Evolutionary conservation across 2,329 filamentous ascomycete species (phyloP), one percentile per base, ranked within the genome.

Genomic region (Catunica adiposa): DNA sequence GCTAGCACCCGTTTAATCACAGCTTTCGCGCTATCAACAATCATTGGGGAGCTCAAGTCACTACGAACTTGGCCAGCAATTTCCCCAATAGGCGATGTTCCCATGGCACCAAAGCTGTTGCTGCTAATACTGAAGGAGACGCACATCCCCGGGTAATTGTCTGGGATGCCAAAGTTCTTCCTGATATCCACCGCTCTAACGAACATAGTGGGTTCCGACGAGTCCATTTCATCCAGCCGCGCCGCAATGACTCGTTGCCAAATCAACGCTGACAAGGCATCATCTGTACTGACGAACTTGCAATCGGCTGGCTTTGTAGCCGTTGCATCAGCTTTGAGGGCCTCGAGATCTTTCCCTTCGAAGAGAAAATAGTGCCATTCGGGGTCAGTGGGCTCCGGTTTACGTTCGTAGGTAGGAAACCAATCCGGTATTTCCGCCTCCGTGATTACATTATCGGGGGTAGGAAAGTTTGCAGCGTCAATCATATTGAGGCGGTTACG

Each of bases 231-330:
- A n/a, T 22, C 15, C 20, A 38, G 8, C 8, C 34, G 50, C n/a
- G 17, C 9, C 17, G 29, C 20, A 9, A 25, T 25, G 22, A 48
- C 44, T 20, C 50, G 50, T 52, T 52, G 50, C 50, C 50, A 52
- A 17, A 22, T 14, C 15, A 52, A 23, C 15, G 53, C 38, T 22
- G 42, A 23, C 6, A 54, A 25, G 25, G 53, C 53, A 23, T 54
- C 53, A 25, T 54, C 53, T 20, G 53, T 54, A 29, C 40, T 47
- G 40, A 54, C 22, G 26, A 47, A 54, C 42, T 46, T 23, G 20
- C n/a, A 25, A 37, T 37, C 25, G 42, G 53, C 53, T 4, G 53
- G 53, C 40, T 47, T 37, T 9, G 40, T 54, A 7, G 44, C 29
- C 14, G 17, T 31, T 7, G 29, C 53, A 3, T 47, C 42, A 14